These are phyloP conservation scores for Backusella tuberculispora DNA, from an alignment of 192 early-diverging fungal genomes.

Conservation along the genomic window DNA sequence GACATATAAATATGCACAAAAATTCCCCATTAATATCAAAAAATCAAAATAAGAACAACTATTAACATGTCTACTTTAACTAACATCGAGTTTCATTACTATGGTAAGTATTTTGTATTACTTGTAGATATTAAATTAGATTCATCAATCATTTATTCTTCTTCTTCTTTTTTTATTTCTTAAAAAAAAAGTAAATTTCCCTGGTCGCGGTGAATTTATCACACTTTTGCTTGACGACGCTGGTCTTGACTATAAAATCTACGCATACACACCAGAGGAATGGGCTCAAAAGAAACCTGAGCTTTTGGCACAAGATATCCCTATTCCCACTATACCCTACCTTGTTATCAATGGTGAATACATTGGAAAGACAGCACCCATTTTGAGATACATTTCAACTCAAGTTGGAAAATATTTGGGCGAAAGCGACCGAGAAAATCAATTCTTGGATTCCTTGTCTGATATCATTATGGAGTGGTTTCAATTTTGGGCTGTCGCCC, in stretches of 20 bases:
- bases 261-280: not conserved
- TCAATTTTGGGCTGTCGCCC: not conserved
- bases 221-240: not conserved
- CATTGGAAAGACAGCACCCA: not conserved
- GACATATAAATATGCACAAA: too few relatives aligned
- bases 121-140: too few relatives aligned
- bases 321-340: not conserved
- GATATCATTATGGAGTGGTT: not conserved
- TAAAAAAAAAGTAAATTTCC: not conserved
- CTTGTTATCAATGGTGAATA: not conserved
- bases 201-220: not conserved
- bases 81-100: not conserved
- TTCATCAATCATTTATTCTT: too few relatives aligned
- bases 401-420: not conserved
- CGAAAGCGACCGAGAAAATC: not conserved
- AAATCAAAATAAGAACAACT: not conserved
- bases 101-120: not conserved
- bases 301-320: not conserved
- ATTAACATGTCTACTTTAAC: not conserved
- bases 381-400: not conserved
- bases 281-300: not conserved
- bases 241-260: not conserved
- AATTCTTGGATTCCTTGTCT: not conserved
- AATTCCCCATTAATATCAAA: too few relatives aligned
- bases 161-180: too few relatives aligned